phyloP scores from a whole-genome alignment of 2,329 filamentous ascomycete genomes.

The Penicillium sp. region DNA sequence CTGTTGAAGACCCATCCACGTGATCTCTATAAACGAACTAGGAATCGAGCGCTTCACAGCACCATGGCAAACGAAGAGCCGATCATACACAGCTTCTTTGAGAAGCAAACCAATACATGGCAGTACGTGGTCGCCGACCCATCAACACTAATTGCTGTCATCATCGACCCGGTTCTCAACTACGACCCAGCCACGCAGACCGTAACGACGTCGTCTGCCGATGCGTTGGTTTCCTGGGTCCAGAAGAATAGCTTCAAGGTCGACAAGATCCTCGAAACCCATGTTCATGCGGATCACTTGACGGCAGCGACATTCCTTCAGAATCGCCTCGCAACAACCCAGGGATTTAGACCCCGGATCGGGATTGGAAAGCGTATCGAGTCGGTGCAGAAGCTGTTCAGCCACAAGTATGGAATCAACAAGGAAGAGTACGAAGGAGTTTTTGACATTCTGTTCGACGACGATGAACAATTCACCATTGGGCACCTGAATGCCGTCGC shows the following conservation, averaged over 20 bases:
- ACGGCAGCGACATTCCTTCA: constrained; percentile 59
- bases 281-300: constrained; percentile 59
- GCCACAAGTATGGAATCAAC: constrained; percentile 19
- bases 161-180: constrained; percentile 62
- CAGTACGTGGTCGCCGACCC: constrained; percentile 49
- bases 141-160: constrained; percentile 44
- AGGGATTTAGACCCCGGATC: constrained; percentile 43
- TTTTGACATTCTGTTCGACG: constrained; percentile 45
- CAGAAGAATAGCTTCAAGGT: constrained; percentile 46
- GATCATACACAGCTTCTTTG: constrained; percentile 20
- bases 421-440: constrained; percentile 23
- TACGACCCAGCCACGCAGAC: constrained; percentile 45
- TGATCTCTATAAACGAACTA: too few relatives aligned
- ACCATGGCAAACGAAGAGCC: constrained; percentile 16
- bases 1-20: too few relatives aligned
- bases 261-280: constrained; percentile 57
- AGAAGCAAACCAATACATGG: constrained; percentile 32
- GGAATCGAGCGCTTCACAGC: too few relatives aligned
- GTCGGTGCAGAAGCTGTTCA: constrained; percentile 52
- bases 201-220: constrained; percentile 52
- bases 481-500: constrained; percentile 48
- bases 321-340: constrained; percentile 32
- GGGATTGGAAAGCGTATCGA: constrained; percentile 57
- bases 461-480: constrained; percentile 53
- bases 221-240: constrained; percentile 47